A percentile compares a stretch with the other conserved stretches of the same genome.
Evolutionary conservation across 306 rosid genomes (phyloP).

Genomic region (Vigna reflexopilosa): DNA sequence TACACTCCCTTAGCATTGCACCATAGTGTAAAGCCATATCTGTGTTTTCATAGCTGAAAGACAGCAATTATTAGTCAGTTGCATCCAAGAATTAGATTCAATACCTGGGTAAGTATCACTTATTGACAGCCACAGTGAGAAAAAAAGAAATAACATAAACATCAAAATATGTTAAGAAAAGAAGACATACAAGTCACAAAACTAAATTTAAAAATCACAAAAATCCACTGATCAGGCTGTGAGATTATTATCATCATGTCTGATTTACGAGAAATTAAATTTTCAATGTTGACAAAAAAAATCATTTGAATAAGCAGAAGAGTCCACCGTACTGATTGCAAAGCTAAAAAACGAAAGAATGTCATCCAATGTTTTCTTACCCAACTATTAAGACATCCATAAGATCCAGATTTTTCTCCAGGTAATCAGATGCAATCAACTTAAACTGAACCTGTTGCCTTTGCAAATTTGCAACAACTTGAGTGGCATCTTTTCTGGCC

Average conservation of each 20-base stretch:
- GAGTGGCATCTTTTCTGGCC: conserved; percentile 97
- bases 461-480: conserved; percentile 97
- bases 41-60: conserved; percentile 75
- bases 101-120: conserved; percentile 16
- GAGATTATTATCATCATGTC: background rate
- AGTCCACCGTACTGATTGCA: conserved; percentile 25
- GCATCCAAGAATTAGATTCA: conserved; percentile 15
- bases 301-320: conserved; percentile 39
- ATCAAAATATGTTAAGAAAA: conserved; percentile 1
- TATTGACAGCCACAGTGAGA: conserved; percentile 10
- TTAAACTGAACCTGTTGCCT: conserved; percentile 93
- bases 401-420: conserved; percentile 85
- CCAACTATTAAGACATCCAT: conserved; percentile 84
- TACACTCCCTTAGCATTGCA: conserved; percentile 98
- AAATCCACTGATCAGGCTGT: background rate
- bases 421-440: conserved; percentile 95
- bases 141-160: conserved; percentile 15
- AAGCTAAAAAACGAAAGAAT: conserved; percentile 31
- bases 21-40: conserved; percentile 99
- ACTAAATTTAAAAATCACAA: conserved; percentile 28
- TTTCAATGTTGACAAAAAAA: background rate
- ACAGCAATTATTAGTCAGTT: conserved; percentile 28
- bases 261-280: conserved; percentile 32
- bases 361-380: conserved; percentile 54
- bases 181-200: conserved; percentile 2